Evolutionary conservation across 1,139 yeast genomes (phyloP), one percentile per base, ranked within the genome.

Genomic region (Nakaseomyces bracarensis): DNA sequence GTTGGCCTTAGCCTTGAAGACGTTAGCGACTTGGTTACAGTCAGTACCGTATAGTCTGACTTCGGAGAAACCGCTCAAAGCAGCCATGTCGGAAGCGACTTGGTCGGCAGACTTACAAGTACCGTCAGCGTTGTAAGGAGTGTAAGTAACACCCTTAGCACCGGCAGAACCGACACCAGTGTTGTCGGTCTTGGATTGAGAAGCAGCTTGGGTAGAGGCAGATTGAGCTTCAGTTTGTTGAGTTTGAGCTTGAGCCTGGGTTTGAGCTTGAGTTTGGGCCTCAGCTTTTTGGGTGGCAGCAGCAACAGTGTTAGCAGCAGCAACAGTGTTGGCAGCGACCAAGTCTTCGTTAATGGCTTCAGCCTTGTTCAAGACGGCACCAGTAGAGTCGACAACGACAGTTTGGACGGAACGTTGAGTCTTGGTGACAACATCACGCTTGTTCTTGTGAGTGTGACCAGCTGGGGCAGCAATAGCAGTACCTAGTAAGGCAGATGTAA

Each of bases 41-140:
- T 82, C 94, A 55, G 78, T 84, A 69, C 86, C 87, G 70, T 82
- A 82, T 51, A 82, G 69, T 79, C 94, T 80, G 63, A 83, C 75
- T 53, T 78, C 52, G 50, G 69, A 71, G 68, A 63, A 82, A 47
- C 65, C 74, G 37, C 75, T 49, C 54, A 85, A 70, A 48, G 63
- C 47, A 38, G 72, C 68, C 42, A 85, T 57, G 55, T 85, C 95
- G 35, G 75, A 56, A 50, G 74, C 67, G 52, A 85, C 80, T 55
- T 72, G 70, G 29, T 64, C 52, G 39, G 74, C 61, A 29, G 83
- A 64, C 72, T 84, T 85, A 73, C 95, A 85, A 27, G 71, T 70
- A 65, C 94, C 94, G 50, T 70, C 65, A 46, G 71, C 61, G 48
- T 79, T 69, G 75, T 83, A 82, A 52, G 95, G 95, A 44, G 93